Conservation (phyloP, 495 filamentous ascomycete genomes). For the Aspergillus baeticus region DNA sequence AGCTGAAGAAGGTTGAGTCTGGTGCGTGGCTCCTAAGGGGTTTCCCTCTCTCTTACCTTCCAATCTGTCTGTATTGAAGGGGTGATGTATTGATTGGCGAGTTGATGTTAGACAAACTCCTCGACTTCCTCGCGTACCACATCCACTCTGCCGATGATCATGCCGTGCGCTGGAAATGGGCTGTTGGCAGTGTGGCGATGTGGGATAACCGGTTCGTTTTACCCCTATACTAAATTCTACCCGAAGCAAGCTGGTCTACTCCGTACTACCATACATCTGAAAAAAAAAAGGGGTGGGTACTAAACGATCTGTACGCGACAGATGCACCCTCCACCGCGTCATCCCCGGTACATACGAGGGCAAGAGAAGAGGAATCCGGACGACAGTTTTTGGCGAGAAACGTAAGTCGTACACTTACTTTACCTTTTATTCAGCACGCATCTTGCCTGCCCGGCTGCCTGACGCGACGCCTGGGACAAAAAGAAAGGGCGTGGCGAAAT, state of each 20-base stretch:
- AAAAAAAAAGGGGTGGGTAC: background rate
- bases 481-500: no score
- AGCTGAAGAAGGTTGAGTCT: constrained; percentile 54
- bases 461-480: no score
- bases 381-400: constrained; percentile 55
- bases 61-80: no score
- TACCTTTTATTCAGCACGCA: background rate
- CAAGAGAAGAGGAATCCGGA: constrained; percentile 46
- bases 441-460: no score
- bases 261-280: no score
- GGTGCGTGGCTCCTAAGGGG: constrained; percentile 8
- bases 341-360: constrained; percentile 52
- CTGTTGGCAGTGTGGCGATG: constrained; percentile 52
- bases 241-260: no score
- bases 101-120: constrained; percentile 36
- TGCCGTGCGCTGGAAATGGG: constrained; percentile 54
- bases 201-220: constrained; percentile 49
- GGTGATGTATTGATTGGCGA: no score
- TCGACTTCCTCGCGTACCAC: constrained; percentile 51
- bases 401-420: constrained; percentile 31
- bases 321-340: constrained; percentile 48
- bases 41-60: no score
- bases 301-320: background rate
- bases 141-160: constrained; percentile 55
- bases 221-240: no score